Conservation (phyloP, 2,329 filamentous ascomycete genomes). For the Ceratocystis destructans region DNA sequence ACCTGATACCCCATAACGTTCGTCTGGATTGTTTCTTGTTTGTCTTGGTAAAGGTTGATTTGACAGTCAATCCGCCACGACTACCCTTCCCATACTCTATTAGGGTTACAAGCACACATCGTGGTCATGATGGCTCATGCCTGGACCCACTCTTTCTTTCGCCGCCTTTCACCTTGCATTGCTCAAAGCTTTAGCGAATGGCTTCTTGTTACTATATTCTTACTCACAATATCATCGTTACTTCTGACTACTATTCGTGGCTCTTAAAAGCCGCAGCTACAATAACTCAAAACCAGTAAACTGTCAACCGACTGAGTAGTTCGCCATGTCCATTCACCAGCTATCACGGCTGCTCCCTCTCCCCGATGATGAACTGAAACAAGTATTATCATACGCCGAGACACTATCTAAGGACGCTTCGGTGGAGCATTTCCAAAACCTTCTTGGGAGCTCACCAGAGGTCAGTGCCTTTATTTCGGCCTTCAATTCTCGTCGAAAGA, state of each 20-base stretch:
- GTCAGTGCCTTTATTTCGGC: slow-evolving; percentile 63
- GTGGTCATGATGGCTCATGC: slow-evolving; percentile 15
- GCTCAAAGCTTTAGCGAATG: background rate
- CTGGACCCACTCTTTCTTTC: background rate
- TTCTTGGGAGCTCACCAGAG: slow-evolving; percentile 74
- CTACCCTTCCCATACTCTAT: background rate
- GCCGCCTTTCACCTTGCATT: background rate
- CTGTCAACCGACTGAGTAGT: background rate
- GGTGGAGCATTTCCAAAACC: slow-evolving; percentile 71
- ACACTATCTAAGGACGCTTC: slow-evolving; percentile 64
- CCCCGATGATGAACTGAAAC: slow-evolving; percentile 68
- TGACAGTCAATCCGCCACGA: background rate
- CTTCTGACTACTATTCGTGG: background rate
- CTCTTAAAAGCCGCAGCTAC: background rate
- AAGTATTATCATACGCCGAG: slow-evolving; percentile 69
- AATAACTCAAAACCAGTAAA: background rate
- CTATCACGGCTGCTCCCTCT: slow-evolving; percentile 70
- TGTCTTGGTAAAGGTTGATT: background rate
- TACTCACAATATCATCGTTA: background rate
- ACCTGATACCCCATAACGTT: background rate
- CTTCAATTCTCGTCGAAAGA: slow-evolving; percentile 56
- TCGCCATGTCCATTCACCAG: slow-evolving; percentile 45
- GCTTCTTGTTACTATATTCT: background rate
- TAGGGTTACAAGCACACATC: background rate
- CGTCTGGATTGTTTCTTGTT: background rate